A percentile compares a stretch with the other conserved stretches of the same genome.
Evolutionary conservation across 1,284 basidiomycete genomes (phyloP).

Genomic region (Phellopilus nigrolimitatus): DNA sequence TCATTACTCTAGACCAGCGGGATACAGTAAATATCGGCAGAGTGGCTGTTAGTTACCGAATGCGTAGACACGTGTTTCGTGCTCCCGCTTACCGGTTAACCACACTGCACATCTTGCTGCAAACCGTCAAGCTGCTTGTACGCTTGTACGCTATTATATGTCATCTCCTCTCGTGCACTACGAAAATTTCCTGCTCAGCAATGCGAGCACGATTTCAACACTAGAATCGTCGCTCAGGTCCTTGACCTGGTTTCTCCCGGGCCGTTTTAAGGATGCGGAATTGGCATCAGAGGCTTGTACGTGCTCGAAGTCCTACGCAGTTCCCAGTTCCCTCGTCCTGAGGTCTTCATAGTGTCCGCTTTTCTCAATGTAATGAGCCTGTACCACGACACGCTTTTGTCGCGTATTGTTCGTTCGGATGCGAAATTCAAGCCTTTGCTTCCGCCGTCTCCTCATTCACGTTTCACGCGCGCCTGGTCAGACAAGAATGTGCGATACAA

Average conservation of each 20-base stretch:
- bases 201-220: conserved; percentile 80
- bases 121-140: too few species aligned
- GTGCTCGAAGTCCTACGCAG: conserved; percentile 29
- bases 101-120: too few species aligned
- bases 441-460: conserved; percentile 62
- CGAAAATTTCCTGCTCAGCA: conserved; percentile 77
- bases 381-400: conserved; percentile 84
- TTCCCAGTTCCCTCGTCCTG: conserved; percentile 19
- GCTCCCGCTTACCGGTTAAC: too few species aligned
- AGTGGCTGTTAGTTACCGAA: too few species aligned
- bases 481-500: conserved; percentile 64
- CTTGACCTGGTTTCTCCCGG: conserved; percentile 91
- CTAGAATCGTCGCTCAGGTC: conserved; percentile 86
- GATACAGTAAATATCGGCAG: too few species aligned
- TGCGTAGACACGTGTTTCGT: too few species aligned
- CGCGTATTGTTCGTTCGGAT: conserved; percentile 56
- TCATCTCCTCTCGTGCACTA: conserved; percentile 56
- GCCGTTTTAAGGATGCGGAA: conserved; percentile 95
- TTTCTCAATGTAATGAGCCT: conserved; percentile 72
- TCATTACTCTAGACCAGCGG: too few species aligned
- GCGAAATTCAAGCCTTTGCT: conserved; percentile 66
- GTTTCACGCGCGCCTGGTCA: conserved; percentile 82
- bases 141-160: too few species aligned
- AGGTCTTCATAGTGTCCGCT: conserved; percentile 52
- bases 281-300: conserved; percentile 86